These are phyloP conservation scores for Neofusicoccum ribis DNA, from an alignment of 2,329 filamentous ascomycete genomes.

Conservation along the genomic window DNA sequence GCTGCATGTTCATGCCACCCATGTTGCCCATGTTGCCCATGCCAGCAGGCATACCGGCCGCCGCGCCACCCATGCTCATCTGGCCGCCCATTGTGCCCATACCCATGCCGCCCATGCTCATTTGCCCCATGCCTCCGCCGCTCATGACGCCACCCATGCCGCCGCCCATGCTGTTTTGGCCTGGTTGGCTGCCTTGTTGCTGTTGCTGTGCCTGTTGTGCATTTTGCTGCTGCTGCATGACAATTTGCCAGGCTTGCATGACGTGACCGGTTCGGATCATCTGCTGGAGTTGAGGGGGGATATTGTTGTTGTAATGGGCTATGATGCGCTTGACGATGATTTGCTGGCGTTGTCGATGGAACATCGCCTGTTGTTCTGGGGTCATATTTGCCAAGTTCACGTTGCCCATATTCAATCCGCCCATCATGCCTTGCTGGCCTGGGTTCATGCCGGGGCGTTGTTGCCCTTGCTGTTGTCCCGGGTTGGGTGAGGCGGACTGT, in stretches of 20 bases:
- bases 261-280: conserved; percentile 25
- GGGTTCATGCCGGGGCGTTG: background rate
- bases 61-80: background rate
- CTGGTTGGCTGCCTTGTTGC: conserved; percentile 11
- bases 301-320: conserved; percentile 22
- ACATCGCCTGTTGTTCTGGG: background rate
- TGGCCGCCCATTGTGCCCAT: background rate
- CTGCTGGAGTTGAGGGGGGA: conserved; percentile 31
- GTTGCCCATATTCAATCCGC: background rate
- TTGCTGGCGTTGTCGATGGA: conserved; percentile 26
- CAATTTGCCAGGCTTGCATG: conserved; percentile 4
- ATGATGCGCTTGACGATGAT: conserved; percentile 24
- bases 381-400: conserved; percentile 13
- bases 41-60: background rate
- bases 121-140: conserved; percentile 19
- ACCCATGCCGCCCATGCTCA: conserved; percentile 19
- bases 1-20: conserved; percentile 8
- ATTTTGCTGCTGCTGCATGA: conserved; percentile 25
- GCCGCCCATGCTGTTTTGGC: conserved; percentile 21
- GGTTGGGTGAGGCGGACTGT: conserved; percentile 1
- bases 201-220: conserved; percentile 29
- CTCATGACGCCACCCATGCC: conserved; percentile 16
- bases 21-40: conserved; percentile 23
- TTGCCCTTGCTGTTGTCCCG: conserved; percentile 6
- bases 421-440: conserved; percentile 12